These are phyloP conservation scores for Penicillium roqueforti DNA, from an alignment of 495 filamentous ascomycete genomes.

Conservation along the genomic window DNA sequence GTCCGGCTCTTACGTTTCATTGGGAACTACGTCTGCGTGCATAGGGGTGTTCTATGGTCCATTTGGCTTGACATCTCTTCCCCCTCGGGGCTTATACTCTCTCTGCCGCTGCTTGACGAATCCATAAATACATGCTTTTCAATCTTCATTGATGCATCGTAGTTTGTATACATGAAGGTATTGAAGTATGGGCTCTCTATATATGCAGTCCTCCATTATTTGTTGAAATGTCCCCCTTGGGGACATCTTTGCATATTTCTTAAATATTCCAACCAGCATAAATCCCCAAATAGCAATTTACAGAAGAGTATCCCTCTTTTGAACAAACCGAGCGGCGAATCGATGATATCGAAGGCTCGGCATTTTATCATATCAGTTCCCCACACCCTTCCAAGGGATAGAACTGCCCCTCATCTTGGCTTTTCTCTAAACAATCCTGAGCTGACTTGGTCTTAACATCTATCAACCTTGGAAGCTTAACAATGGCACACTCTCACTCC, in stretches of 20 bases:
- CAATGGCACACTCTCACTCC: slow-evolving; percentile 53
- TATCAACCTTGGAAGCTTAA: neutral
- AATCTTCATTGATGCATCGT: neutral
- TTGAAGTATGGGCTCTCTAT: neutral
- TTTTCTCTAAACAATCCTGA: neutral
- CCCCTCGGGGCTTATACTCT: slow-evolving; percentile 14
- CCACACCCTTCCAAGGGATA: slow-evolving; percentile 12
- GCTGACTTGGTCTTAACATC: neutral
- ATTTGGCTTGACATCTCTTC: slow-evolving; percentile 19
- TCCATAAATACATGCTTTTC: slow-evolving; percentile 22
- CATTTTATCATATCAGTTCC: slow-evolving; percentile 23
- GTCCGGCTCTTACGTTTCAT: slow-evolving; percentile 28
- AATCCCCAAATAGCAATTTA: neutral
- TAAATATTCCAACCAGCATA: neutral
- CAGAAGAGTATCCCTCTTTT: neutral
- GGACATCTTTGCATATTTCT: no score
- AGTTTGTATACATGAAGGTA: neutral
- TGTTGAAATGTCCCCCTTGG: neutral
- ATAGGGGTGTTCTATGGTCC: slow-evolving; percentile 18
- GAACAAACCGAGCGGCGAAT: slow-evolving; percentile 16
- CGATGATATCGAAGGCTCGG: slow-evolving; percentile 19
- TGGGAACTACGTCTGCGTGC: slow-evolving; percentile 25
- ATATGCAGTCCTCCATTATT: no score
- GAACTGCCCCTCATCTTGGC: slow-evolving; percentile 20
- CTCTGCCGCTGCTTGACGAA: slow-evolving; percentile 29